Evolutionary conservation across 177 flowering plant genomes (phyloP).

Genomic region (Vitis hybrid): DNA sequence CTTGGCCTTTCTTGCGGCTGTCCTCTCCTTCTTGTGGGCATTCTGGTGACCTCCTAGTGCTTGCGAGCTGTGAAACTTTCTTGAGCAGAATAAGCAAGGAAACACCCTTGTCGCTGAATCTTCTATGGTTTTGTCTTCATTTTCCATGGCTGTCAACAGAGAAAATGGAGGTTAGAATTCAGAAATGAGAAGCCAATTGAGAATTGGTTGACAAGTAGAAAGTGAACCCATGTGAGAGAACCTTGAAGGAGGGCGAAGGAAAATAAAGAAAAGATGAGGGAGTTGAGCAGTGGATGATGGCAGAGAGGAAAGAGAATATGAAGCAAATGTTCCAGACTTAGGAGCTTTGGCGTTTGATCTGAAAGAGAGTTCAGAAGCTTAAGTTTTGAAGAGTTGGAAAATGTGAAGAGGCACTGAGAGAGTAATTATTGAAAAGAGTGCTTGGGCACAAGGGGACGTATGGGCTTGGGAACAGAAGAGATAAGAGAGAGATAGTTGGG

Average conservation of each 20-base stretch:
- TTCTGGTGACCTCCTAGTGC: constrained; percentile 96
- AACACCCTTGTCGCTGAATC: constrained; percentile 44
- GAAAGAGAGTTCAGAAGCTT: constrained; percentile 28
- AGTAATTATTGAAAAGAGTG: constrained; percentile 23
- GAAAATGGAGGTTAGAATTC: neutral
- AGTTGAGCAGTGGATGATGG: neutral
- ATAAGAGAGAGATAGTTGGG: constrained; percentile 32
- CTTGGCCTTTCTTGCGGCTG: constrained; percentile 71
- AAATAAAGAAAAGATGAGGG: neutral
- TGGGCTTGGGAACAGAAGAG: constrained; percentile 65
- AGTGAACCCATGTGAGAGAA: neutral
- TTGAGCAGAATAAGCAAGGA: constrained; percentile 77
- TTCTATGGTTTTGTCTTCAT: constrained; percentile 26
- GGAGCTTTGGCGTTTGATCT: constrained; percentile 7
- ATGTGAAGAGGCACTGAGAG: constrained; percentile 24
- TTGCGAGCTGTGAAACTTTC: constrained; percentile 90
- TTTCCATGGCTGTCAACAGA: constrained; percentile 40
- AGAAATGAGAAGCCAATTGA: neutral
- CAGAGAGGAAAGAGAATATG: neutral
- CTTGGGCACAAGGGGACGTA: constrained; percentile 23
- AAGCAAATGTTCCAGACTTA: neutral
- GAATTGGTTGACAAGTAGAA: no score
- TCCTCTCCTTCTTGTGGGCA: constrained; percentile 91
- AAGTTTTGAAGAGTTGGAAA: constrained; percentile 27
- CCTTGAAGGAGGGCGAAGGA: neutral